Evolutionary conservation across 78 protist genomes (phyloP).

Genomic region (Pigoraptor vietnamica): DNA sequence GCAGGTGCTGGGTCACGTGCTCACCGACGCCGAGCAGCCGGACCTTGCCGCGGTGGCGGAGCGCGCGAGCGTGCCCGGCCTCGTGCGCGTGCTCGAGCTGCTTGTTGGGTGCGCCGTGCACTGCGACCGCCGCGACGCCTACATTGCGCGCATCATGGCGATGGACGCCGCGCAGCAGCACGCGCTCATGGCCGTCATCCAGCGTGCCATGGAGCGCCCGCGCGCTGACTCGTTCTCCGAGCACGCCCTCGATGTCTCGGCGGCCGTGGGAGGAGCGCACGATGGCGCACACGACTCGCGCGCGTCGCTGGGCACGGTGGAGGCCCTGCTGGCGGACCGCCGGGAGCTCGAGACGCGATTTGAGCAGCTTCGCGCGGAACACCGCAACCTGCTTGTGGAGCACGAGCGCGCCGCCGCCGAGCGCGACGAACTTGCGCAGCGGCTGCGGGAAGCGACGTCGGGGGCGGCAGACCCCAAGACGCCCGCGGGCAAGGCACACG

Average conservation of each 20-base stretch:
- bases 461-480: background rate
- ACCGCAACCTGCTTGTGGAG: background rate
- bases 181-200: background rate
- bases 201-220: background rate
- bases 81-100: background rate
- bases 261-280: background rate
- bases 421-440: background rate
- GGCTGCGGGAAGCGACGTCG: background rate
- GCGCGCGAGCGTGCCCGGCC: background rate
- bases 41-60: background rate
- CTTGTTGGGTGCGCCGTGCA: background rate
- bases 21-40: background rate
- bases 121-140: background rate
- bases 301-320: background rate
- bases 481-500: background rate
- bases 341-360: background rate
- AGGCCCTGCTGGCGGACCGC: background rate
- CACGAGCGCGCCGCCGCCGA: background rate
- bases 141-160: background rate
- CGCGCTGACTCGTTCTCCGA: background rate
- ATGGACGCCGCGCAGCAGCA: background rate
- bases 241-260: background rate
- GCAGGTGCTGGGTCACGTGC: background rate
- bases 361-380: background rate
- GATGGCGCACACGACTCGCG: background rate